These are phyloP conservation scores for Rhodocollybia butyracea DNA, from an alignment of 768 basidiomycete species.

Conservation along the genomic window DNA sequence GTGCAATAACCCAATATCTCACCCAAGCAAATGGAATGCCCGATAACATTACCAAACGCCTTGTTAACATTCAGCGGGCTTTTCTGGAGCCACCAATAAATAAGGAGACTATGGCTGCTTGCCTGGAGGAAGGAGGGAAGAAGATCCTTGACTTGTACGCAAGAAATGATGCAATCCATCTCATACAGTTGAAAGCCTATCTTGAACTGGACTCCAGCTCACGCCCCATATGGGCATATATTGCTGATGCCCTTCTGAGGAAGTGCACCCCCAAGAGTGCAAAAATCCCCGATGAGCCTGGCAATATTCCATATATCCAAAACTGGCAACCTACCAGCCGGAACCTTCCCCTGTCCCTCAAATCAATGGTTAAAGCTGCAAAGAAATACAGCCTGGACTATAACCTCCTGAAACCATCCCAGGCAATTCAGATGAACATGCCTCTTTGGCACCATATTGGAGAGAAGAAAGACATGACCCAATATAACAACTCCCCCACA, in stretches of 20 bases:
- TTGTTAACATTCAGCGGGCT: neutral
- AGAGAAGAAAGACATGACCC: neutral
- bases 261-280: neutral
- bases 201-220: neutral
- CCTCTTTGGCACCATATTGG: slow-evolving; percentile 14
- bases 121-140: slow-evolving; percentile 5
- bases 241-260: neutral
- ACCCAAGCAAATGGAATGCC: slow-evolving; percentile 18
- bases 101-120: neutral
- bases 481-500: slow-evolving; percentile 5
- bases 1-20: slow-evolving; percentile 8
- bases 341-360: neutral
- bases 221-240: neutral
- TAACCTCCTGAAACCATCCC: neutral
- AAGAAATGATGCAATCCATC: slow-evolving; percentile 8
- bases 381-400: slow-evolving; percentile 6
- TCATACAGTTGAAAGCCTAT: slow-evolving; percentile 6
- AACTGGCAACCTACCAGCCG: neutral
- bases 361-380: neutral
- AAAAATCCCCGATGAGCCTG: neutral
- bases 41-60: neutral
- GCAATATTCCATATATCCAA: slow-evolving; percentile 3
- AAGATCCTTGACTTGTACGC: slow-evolving; percentile 10
- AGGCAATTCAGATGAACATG: neutral
- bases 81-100: slow-evolving; percentile 9